Base-by-base conservation (phyloP, 2,329 filamentous ascomycete species). In the Cladosporium colombiae region DNA sequence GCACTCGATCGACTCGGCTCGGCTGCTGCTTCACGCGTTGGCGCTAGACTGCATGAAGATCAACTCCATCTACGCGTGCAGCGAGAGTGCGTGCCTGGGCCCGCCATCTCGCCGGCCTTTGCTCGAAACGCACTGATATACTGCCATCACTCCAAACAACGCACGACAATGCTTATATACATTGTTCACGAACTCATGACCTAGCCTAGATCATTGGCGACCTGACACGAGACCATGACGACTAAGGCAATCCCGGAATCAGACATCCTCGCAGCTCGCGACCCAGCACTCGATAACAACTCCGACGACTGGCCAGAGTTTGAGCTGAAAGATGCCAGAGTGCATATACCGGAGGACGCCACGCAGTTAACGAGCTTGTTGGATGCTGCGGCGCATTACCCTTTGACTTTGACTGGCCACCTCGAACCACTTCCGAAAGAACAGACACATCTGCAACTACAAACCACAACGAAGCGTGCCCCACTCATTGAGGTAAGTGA, bases 361-460 rank as follows among this genome's bases (percentile, higher is more conserved):
- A 21, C 31, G 7, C 63, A 72, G 44, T 74, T 86, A 3, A 85
- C 84, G 31, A 90, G 86, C 72, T 82, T 90, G 5, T 81, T 92
- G 4, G 76, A 86, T 56, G 86, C 89, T 2, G 84, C 85, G 70
- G 76, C 84, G 0, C 80, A 86, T 52, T 85, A 87, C 0, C 89
- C 89, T 0, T 84, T 89, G 65, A 82, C 83, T 7, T 80, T 92
- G 14, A 83, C 84, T 16, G 90, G 90, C 16, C 78, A 79, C 46
- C 78, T 91, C 18, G 80, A 86, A 62, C 76, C 86, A 3, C 82
- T 83, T 31, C 73, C 81, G 50, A 75, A 74, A 11, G 81, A 84
- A 3, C 75, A 78, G 52, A 46, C 68, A 18, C 68, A 74, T 58
- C 68, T 74, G 13, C 58, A 44, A 25, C 8, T 57, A n/a, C 23